A percentile compares a stretch with the other conserved stretches of the same genome.
These are phyloP conservation scores for Puccinia horiana DNA, from an alignment of 1,284 basidiomycete genomes.

Conservation along the genomic window DNA sequence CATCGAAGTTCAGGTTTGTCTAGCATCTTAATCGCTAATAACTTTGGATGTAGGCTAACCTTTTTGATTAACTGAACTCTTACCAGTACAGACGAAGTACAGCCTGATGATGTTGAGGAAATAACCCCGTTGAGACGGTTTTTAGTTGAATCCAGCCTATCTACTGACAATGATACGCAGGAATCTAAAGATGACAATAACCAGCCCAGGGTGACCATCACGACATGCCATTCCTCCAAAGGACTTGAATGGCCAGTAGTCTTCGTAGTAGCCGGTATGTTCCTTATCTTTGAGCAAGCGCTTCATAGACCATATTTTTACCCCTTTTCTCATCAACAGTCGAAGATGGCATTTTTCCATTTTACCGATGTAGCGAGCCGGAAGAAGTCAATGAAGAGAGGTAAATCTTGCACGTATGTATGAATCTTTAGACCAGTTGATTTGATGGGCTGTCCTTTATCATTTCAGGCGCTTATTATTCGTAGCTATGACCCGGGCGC, in stretches of 20 bases:
- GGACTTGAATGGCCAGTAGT: slow-evolving; percentile 90
- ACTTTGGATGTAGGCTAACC: slow-evolving; percentile 16
- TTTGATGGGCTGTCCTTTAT: neutral
- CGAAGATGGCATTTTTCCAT: slow-evolving; percentile 76
- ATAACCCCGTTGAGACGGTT: slow-evolving; percentile 74
- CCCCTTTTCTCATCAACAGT: slow-evolving; percentile 60
- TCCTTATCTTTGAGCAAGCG: neutral
- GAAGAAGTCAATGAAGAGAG: slow-evolving; percentile 80
- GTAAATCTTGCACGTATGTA: slow-evolving; percentile 59
- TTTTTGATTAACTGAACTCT: slow-evolving; percentile 58
- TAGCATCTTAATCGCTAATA: neutral
- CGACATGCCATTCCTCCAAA: slow-evolving; percentile 86
- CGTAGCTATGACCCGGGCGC: slow-evolving; percentile 86
- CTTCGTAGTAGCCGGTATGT: slow-evolving; percentile 70
- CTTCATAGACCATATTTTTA: slow-evolving; percentile 51
- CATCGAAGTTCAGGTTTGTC: slow-evolving; percentile 52
- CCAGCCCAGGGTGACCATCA: slow-evolving; percentile 78
- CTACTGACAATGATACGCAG: slow-evolving; percentile 73
- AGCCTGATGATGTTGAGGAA: slow-evolving; percentile 7
- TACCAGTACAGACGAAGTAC: neutral
- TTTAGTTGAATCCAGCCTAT: slow-evolving; percentile 79
- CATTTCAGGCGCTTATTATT: slow-evolving; percentile 72
- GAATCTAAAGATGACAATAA: slow-evolving; percentile 67
- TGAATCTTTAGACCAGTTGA: neutral
- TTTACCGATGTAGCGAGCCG: slow-evolving; percentile 65